phyloP scores from a whole-genome alignment of 345 rosid species.

The Fremontodendron californicum region DNA sequence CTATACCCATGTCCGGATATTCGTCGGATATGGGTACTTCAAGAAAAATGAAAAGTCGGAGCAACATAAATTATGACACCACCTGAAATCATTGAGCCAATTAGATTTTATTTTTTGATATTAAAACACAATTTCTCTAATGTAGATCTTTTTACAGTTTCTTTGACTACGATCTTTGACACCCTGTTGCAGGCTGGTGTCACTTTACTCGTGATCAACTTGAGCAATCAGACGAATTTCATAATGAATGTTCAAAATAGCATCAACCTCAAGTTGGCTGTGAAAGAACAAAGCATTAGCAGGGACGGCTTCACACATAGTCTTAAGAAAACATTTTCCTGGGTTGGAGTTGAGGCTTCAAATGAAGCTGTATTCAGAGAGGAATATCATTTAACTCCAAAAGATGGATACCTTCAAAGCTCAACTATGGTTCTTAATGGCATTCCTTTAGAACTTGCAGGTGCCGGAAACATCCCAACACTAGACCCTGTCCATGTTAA shows the following conservation, averaged over 20 bases:
- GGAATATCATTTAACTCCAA: slow-evolving; percentile 86
- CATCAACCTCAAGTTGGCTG: slow-evolving; percentile 28
- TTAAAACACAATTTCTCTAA: background rate
- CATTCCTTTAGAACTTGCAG: slow-evolving; percentile 49
- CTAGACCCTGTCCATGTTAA: slow-evolving; percentile 50
- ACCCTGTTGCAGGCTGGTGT: slow-evolving; percentile 58
- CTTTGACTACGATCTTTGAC: background rate
- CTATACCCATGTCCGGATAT: too few species aligned
- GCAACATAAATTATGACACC: too few species aligned
- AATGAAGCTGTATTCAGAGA: slow-evolving; percentile 49
- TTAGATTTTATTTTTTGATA: background rate
- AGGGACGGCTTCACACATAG: slow-evolving; percentile 37
- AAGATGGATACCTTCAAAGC: slow-evolving; percentile 59
- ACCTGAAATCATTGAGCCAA: background rate
- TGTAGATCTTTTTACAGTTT: background rate
- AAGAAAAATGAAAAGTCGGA: too few species aligned
- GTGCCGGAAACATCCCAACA: slow-evolving; percentile 49
- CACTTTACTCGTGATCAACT: slow-evolving; percentile 74
- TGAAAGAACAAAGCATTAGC: slow-evolving; percentile 8
- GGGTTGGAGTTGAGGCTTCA: slow-evolving; percentile 53
- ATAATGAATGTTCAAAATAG: slow-evolving; percentile 43
- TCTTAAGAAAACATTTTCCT: slow-evolving; percentile 55
- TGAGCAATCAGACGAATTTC: slow-evolving; percentile 64
- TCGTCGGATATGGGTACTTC: too few species aligned
- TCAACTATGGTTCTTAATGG: slow-evolving; percentile 75